Base-by-base conservation (phyloP, 192 early-diverging fungal genomes). In the Mortierella alpina region DNA sequence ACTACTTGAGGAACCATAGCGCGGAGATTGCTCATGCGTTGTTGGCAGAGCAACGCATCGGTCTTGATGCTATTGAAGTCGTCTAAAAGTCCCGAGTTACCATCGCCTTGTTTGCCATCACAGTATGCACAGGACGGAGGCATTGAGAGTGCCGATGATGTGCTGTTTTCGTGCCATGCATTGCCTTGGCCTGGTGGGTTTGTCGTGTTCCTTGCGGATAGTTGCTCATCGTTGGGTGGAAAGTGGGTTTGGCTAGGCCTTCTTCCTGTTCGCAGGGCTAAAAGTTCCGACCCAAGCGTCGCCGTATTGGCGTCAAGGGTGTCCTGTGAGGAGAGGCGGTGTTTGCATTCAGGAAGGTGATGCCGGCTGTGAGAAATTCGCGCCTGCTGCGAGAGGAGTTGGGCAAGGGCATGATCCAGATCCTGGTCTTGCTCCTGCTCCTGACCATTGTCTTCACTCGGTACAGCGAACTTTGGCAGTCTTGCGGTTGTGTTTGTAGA, bases 51-150 rank as follows among this genome's bases (percentile, higher is more conserved):
- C n/a, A 17, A 54, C 45, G 59, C 22, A 5, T 18, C 10, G 4
- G 23, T 12, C 39, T 56, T 44, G 20, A 13, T 66, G 22, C 39
- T 49, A 14, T 54, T 11, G 17, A 39, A 46, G 52, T 47, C 51
- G 10, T 60, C 64, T 15, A 56, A 51, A n/a, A 41, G 52, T 12
- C 64, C 49, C 15, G 65, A 54, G 31, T 50, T 47, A 50, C 63
- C 55, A 50, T 59, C 52, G 31, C 72, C 53, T 41, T 57, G 49
- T n/a, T 51, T 46, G 46, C 72, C 67, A 4, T 63, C 66, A 51
- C 72, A 67, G 58, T 74, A 74, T 1, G 56, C 52, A 51, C 72
- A 74, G 4, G 72, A 55, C 2, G 72, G 57, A 12, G 48, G 41
- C 56, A 55, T 48, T 23, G 62, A 31, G 31, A 31, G 31, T 2